A percentile compares a stretch with the other conserved stretches of the same genome.
Evolutionary conservation across 495 filamentous ascomycete genomes (phyloP).

Genomic region (Parathielavia hyrcaniae): DNA sequence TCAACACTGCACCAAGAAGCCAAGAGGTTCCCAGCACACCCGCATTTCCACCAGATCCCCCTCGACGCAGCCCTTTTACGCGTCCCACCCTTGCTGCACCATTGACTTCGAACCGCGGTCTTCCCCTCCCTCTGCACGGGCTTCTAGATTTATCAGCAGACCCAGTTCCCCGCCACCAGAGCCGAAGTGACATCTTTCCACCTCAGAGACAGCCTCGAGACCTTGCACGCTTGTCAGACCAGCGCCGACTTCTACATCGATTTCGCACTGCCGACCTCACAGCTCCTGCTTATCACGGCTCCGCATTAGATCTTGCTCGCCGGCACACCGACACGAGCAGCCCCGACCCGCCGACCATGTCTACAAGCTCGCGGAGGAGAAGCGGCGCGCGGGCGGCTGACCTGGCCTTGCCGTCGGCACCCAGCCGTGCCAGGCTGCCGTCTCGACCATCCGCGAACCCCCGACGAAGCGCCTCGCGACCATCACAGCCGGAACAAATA

Average conservation of each 20-base stretch:
- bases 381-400: background rate
- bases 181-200: slow-evolving; percentile 16
- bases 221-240: background rate
- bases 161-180: background rate
- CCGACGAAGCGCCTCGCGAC: background rate
- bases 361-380: slow-evolving; percentile 3
- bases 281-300: background rate
- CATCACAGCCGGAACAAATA: slow-evolving; percentile 6
- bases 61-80: background rate
- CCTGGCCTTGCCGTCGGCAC: background rate
- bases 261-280: background rate
- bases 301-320: background rate
- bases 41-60: background rate
- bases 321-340: background rate
- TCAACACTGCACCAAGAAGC: background rate
- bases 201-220: background rate
- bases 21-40: background rate
- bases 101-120: background rate
- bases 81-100: background rate
- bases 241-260: background rate
- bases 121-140: background rate
- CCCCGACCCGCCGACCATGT: background rate
- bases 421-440: background rate
- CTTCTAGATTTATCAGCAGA: background rate
- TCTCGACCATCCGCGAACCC: background rate